Base-by-base conservation (phyloP, 1,139 yeast species). In the Yamadazyma dushanensis region DNA sequence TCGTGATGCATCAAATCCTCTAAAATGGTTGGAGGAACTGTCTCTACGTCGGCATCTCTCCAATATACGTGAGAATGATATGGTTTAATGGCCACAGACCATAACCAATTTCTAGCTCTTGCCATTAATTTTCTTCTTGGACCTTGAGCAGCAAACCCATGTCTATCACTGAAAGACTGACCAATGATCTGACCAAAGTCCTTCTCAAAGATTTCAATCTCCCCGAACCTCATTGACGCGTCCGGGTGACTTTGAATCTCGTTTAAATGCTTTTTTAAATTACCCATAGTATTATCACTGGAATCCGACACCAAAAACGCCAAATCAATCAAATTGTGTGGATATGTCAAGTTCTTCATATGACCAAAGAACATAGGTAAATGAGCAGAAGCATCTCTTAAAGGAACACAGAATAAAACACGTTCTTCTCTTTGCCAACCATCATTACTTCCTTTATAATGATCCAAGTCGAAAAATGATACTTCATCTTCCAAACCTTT, bases 381-480 rank as follows among this genome's bases (percentile, higher is more conserved):
- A 51, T 76, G 82, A n/a, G 75, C 70, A 4, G 80, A 76, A 1
- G 83, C 83, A 51, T 77, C 82, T 59, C 83, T 60, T 45, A 77
- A 61, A 1, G 83, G 83, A 5, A 77, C 82, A 46, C 80, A 74
- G 47, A 77, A 74, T 26, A 76, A 51, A 16, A 77, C 78, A 17
- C 81, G 49, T 49, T 76, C 80, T 14, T 74, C 73, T 24, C 63
- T 53, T 40, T 71, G 75, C 81, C 82, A 76, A 4, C 81, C 82
- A 45, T 73, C 64, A 3, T 65, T 56, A 6, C 63, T 48, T 1
- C 80, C 79, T 25, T 45, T 52, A 43, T 61, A 70, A 41, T 74
- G 59, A 4, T 50, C 64, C 44, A 77, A 61, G 47, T 77, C 82
- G 44, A 63, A 73, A 49, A 55, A 76, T 33, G 59, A 56, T 3